These are phyloP conservation scores for Candida hispaniensis DNA, from an alignment of 805 yeast genomes.

Conservation along the genomic window DNA sequence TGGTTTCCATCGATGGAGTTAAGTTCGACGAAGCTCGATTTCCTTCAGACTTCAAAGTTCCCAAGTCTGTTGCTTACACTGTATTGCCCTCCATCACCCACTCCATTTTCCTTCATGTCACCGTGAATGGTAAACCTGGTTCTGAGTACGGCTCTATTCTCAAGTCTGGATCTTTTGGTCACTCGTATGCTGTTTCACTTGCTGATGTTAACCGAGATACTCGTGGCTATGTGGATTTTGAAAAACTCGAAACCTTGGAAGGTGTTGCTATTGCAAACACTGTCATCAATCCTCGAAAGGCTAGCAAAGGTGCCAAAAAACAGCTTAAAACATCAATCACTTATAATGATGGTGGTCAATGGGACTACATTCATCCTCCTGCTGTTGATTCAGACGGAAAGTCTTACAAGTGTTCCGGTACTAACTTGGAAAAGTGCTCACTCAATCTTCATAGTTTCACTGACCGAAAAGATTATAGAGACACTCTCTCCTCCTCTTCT, in stretches of 20 bases:
- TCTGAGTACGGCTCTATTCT: conserved; percentile 66
- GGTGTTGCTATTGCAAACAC: conserved; percentile 71
- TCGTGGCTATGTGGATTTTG: conserved; percentile 79
- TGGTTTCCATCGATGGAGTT: conserved; percentile 68
- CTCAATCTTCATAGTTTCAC: conserved; percentile 85
- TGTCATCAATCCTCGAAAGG: conserved; percentile 46
- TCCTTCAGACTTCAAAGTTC: conserved; percentile 55
- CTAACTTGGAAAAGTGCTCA: conserved; percentile 52
- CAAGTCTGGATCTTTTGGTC: conserved; percentile 87
- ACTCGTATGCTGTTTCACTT: conserved; percentile 62
- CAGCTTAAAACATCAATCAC: conserved; percentile 62
- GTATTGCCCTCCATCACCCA: conserved; percentile 61
- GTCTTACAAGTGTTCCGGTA: conserved; percentile 40
- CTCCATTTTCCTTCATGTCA: conserved; percentile 73
- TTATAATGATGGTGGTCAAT: conserved; percentile 84
- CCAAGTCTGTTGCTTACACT: conserved; percentile 62
- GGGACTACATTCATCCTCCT: conserved; percentile 70
- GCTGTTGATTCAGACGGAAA: conserved; percentile 48
- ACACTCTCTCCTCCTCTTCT: conserved; percentile 76
- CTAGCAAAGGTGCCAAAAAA: conserved; percentile 39
- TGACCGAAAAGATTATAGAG: conserved; percentile 73
- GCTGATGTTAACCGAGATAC: conserved; percentile 63
- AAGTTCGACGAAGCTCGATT: conserved; percentile 68
- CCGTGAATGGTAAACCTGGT: conserved; percentile 43
- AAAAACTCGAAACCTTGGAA: conserved; percentile 69